These are phyloP conservation scores for Nakaseomyces sp. DNA, from an alignment of 1,139 yeast species.

Conservation along the genomic window DNA sequence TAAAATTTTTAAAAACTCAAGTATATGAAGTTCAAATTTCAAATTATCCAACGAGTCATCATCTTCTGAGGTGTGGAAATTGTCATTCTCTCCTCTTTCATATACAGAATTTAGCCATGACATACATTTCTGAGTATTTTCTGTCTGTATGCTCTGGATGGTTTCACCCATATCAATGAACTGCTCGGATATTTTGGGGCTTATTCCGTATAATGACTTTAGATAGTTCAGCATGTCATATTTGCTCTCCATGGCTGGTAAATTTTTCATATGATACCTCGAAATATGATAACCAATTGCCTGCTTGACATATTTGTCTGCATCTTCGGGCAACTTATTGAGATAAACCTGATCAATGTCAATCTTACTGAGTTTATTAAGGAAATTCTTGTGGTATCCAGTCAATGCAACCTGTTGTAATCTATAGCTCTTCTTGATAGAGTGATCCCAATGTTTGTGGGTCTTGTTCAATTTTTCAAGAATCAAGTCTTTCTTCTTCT, in stretches of 20 bases:
- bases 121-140: slow-evolving; percentile 20
- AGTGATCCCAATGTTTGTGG: slow-evolving; percentile 29
- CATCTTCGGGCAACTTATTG: slow-evolving; percentile 29
- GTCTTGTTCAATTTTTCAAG: slow-evolving; percentile 24
- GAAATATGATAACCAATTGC: slow-evolving; percentile 28
- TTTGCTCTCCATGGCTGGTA: slow-evolving; percentile 14
- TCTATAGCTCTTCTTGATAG: slow-evolving; percentile 26
- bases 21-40: slow-evolving; percentile 22
- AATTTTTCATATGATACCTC: slow-evolving; percentile 22
- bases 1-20: slow-evolving; percentile 20
- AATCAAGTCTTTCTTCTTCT: slow-evolving; percentile 22
- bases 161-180: slow-evolving; percentile 26
- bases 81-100: background rate
- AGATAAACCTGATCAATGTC: slow-evolving; percentile 34
- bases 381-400: slow-evolving; percentile 30
- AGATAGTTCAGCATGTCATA: slow-evolving; percentile 19
- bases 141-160: slow-evolving; percentile 20
- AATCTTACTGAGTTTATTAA: slow-evolving; percentile 32
- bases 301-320: slow-evolving; percentile 16
- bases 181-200: slow-evolving; percentile 14
- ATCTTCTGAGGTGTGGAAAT: background rate
- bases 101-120: slow-evolving; percentile 17
- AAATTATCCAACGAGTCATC: slow-evolving; percentile 1
- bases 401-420: slow-evolving; percentile 22
- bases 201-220: slow-evolving; percentile 20